Percentiles rank a stretch among this genome's conserved stretches.
Evolutionary conservation across 2,329 filamentous ascomycete genomes (phyloP).

Genomic region (Pseudocercospora fuligena): DNA sequence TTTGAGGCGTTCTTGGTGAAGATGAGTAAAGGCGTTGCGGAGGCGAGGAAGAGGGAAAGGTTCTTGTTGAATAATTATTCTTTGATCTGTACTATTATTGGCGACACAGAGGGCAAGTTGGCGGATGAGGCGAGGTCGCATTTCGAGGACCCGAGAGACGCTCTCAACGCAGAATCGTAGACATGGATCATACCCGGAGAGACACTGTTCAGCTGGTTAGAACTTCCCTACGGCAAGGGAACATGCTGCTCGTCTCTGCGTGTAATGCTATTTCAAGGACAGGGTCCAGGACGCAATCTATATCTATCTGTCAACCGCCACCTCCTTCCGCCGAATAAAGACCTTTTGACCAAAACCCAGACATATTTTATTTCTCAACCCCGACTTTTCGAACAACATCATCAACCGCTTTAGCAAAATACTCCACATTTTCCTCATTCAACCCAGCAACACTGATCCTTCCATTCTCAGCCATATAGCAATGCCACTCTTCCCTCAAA

Average conservation of each 20-base stretch:
- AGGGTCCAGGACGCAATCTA: not conserved
- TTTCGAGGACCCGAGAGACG: slow-evolving; percentile 66
- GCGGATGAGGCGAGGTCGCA: slow-evolving; percentile 75
- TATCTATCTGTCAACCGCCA: not conserved
- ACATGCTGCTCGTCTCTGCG: not conserved
- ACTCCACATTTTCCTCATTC: slow-evolving; percentile 89
- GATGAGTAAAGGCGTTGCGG: slow-evolving; percentile 74
- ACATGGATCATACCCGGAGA: not conserved
- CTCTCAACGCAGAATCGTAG: slow-evolving; percentile 28
- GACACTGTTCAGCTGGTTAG: too few species aligned
- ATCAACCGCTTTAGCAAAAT: slow-evolving; percentile 88
- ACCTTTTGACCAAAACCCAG: too few species aligned
- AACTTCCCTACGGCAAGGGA: too few species aligned
- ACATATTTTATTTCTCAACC: too few species aligned
- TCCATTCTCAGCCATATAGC: slow-evolving; percentile 97
- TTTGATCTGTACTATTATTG: slow-evolving; percentile 87
- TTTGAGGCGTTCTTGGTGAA: slow-evolving; percentile 82
- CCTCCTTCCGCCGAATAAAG: too few species aligned
- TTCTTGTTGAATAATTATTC: slow-evolving; percentile 98
- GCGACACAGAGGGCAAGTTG: slow-evolving; percentile 71
- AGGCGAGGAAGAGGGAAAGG: slow-evolving; percentile 78
- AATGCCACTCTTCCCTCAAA: slow-evolving; percentile 71
- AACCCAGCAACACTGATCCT: slow-evolving; percentile 97
- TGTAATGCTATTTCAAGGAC: not conserved
- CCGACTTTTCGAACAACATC: slow-evolving; percentile 57